Percentiles rank a stretch among this genome's conserved stretches.
These are phyloP conservation scores for Hibiscus tridactylites DNA, from an alignment of 345 rosid genomes.

Conservation along the genomic window DNA sequence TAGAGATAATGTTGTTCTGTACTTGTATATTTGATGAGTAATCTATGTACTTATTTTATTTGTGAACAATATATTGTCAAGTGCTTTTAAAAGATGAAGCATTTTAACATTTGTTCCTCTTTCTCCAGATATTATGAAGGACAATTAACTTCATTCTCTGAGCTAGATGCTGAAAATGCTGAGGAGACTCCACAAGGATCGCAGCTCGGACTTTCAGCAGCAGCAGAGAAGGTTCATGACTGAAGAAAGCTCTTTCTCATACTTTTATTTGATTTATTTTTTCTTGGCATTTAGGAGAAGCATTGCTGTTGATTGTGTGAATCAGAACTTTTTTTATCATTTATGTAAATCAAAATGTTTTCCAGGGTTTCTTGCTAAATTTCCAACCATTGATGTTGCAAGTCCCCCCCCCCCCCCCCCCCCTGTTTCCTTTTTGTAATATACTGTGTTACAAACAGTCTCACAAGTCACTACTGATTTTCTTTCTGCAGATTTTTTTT, in stretches of 20 bases:
- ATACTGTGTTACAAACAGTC: not conserved
- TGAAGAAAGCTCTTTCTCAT: not conserved
- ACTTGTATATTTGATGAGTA: not conserved
- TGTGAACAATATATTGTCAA: not conserved
- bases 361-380: not conserved
- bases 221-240: constrained; percentile 75
- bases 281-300: not conserved
- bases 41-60: not conserved
- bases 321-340: not conserved
- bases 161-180: constrained; percentile 40
- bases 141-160: constrained; percentile 63
- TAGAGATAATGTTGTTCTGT: not conserved
- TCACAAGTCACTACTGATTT: no score
- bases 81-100: not conserved
- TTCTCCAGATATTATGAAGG: constrained; percentile 81
- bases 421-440: no score
- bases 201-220: constrained; percentile 57
- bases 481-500: not conserved
- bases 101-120: not conserved
- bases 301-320: not conserved
- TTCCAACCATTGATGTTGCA: not conserved
- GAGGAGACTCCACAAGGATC: constrained; percentile 31
- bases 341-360: not conserved
- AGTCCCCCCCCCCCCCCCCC: no score
- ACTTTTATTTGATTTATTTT: not conserved